These are phyloP conservation scores for Paradendryphiella salina DNA, from an alignment of 2,329 filamentous ascomycete genomes.

Conservation along the genomic window DNA sequence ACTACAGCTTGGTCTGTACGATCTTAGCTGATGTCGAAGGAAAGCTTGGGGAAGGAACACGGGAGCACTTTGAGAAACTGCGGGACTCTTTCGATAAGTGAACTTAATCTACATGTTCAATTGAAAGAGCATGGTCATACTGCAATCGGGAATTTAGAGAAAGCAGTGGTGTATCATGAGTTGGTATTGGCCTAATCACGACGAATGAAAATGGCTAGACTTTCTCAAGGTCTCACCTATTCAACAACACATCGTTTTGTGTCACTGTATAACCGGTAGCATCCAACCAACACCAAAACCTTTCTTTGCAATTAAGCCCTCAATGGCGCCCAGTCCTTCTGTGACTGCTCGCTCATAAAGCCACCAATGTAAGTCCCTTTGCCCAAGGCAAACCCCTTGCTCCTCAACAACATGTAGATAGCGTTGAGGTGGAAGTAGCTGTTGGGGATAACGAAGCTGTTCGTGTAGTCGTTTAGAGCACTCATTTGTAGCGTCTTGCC, in stretches of 20 bases:
- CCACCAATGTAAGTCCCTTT: constrained; percentile 19
- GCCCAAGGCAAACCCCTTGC: constrained; percentile 24
- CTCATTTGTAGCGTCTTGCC: constrained; percentile 19
- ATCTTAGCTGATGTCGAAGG: constrained; percentile 76
- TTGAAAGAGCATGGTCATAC: not conserved
- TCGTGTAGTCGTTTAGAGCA: constrained; percentile 18
- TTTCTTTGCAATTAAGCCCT: constrained; percentile 7
- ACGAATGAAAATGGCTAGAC: not conserved
- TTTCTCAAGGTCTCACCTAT: not conserved
- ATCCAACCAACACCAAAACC: not conserved
- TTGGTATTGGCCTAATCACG: not conserved
- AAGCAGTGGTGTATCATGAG: not conserved
- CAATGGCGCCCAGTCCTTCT: constrained; percentile 28
- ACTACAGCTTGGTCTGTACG: constrained; percentile 91
- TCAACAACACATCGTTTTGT: not conserved
- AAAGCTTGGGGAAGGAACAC: constrained; percentile 74
- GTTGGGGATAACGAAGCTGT: constrained; percentile 26
- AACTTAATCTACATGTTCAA: not conserved
- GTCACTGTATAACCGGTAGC: not conserved
- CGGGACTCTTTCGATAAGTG: constrained; percentile 46
- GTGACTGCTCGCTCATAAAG: constrained; percentile 27
- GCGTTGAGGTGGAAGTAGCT: constrained; percentile 31
- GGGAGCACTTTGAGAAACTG: constrained; percentile 71
- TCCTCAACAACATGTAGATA: constrained; percentile 31
- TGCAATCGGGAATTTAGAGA: not conserved